These are phyloP conservation scores for Luzula sylvatica DNA, from an alignment of 176 grass and related monocot genomes.

Conservation along the genomic window DNA sequence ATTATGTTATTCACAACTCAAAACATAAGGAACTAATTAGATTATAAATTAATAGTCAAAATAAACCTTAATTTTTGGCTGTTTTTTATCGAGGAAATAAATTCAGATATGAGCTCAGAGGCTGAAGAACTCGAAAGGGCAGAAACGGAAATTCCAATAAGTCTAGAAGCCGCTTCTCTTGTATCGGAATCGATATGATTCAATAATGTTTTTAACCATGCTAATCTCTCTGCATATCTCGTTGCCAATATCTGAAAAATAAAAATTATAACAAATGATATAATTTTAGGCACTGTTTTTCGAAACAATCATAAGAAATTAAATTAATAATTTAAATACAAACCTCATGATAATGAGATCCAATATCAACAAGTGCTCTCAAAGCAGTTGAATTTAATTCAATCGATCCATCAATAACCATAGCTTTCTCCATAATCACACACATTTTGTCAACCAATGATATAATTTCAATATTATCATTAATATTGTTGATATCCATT, in stretches of 20 bases:
- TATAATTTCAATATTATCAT: not conserved
- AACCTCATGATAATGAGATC: constrained; percentile 62
- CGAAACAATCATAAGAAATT: not conserved
- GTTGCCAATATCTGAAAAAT: constrained; percentile 64
- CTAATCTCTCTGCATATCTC: constrained; percentile 51
- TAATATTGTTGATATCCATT: constrained; percentile 23
- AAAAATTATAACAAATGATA: no score
- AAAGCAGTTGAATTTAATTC: constrained; percentile 74
- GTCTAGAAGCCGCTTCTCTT: constrained; percentile 58
- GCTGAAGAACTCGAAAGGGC: constrained; percentile 53
- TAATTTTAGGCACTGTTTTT: constrained; percentile 2
- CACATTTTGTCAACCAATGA: constrained; percentile 47
- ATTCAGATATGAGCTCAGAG: constrained; percentile 50
- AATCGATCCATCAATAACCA: constrained; percentile 71
- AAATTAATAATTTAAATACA: not conserved
- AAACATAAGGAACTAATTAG: constrained; percentile 11
- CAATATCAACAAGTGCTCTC: constrained; percentile 88
- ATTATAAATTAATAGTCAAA: constrained; percentile 7
- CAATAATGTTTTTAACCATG: constrained; percentile 61
- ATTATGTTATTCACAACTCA: constrained; percentile 24
- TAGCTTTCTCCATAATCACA: constrained; percentile 75
- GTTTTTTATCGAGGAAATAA: constrained; percentile 41
- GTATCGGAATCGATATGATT: constrained; percentile 85
- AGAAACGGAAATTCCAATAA: constrained; percentile 70
- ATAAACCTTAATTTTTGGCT: constrained; percentile 54